Base-by-base conservation (phyloP, 2,329 filamentous ascomycete species). In the Cercospora citrullina region DNA sequence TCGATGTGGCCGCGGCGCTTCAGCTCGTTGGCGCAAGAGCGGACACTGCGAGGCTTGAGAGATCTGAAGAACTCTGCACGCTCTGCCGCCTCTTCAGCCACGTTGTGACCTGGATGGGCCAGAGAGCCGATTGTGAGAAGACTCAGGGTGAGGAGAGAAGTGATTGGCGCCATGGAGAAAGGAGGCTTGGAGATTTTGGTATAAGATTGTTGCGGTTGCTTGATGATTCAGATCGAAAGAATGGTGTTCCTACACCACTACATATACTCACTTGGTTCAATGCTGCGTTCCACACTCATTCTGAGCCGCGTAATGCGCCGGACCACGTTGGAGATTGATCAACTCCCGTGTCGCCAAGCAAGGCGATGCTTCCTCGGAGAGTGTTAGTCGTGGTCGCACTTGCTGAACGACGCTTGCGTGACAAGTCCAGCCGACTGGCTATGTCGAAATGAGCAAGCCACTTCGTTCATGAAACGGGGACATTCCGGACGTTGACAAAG, bases 21-120 rank as follows among this genome's bases (percentile, higher is more conserved):
- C 21, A 75, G 69, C 18, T 72, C 61, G n/a, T 63, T 23, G 14
- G 69, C 69, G 53, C 73, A 75, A 39, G 66, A 70, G 58, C 69
- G 68, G 36, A 75, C 70, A 10, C 68, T 69, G n/a, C 72, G 70
- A 39, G 72, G 69, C 33, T 68, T 68, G 60, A 68, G 63, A 8
- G 69, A 68, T 30, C 67, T 45, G 16, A 74, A 33, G 62, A 69
- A 75, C 16, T 69, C 64, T 6, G 45, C 67, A 26, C 72, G 70
- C 61, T 74, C 73, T 48, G 69, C 69, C 5, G 72, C 72, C 63
- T 75, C 72, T 48, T 71, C 65, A 2, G 39, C 60, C 14, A 71
- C 63, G 58, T 64, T 64, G 59, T 74, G 70, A 51, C 71, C 74
- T 31, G 74, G 74, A 36, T 74, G 74, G 23, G 73, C 73, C 21